Base-by-base conservation (phyloP, 2,329 filamentous ascomycete species). In the Monosporascus sp. region DNA sequence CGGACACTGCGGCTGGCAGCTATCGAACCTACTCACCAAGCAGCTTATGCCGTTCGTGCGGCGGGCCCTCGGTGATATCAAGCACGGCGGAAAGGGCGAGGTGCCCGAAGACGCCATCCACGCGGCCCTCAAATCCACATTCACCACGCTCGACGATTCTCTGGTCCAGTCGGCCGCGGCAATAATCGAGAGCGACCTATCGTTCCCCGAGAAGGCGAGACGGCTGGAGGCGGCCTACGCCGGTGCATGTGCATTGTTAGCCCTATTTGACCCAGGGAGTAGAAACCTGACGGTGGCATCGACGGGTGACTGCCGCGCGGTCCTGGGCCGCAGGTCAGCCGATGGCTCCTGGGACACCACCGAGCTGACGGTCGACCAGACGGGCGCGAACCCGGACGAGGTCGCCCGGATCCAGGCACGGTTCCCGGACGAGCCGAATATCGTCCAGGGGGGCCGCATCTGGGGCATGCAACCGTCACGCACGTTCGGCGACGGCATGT, bases 401-500 rank as follows among this genome's bases (percentile, higher is more conserved):
- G 73, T 81, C 3, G 72, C 69, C 1, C 72, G 85, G 1, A 68
- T 90, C 16, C 64, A 73, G 9, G 67, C 67, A 1, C 79, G 81
- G 49, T 87, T 90, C 64, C 87, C 86, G 0, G 80, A 79, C 41
- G 85, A 89, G 67, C 72, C 77, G 19, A 70, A 77, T 8, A 75
- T 84, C 11, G 73, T 88, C 3, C 73, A 77, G 54, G 71, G 75
- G 17, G 86, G 85, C 0, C 78, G 86, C 1, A 68, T 88, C 0
- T 74, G 87, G 54, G 86, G 87, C 1, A 76, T 83, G 41, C 72
- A 73, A 40, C 76, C 87, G 1, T 83, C 85, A 0, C 76, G 86
- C 5, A 85, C 83, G 0, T 89, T 90, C 63, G 87, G 87, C 17
- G 86, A 90, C 64, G 76, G 79, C 49, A 76, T 80, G 54, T 88